Base-by-base conservation (phyloP, 2,329 filamentous ascomycete genomes). In the Thermothelomyces thermophilus region DNA sequence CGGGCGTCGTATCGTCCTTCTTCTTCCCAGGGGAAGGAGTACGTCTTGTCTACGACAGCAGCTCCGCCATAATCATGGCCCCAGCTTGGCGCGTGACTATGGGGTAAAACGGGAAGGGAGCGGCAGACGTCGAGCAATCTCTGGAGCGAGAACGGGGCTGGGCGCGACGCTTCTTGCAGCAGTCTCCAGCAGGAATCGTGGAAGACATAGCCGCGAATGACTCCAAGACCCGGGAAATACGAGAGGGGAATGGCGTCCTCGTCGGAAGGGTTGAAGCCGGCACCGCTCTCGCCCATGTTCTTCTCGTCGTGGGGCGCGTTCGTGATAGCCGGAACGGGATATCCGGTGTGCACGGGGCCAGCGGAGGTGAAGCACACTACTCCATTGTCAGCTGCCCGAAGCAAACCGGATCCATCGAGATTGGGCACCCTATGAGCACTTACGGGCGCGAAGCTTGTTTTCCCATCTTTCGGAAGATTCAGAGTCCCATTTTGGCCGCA, bases 11-110 rank as follows among this genome's bases (percentile, higher is more conserved):
- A 35, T 16, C 20, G 20, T n/a, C 42, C 39, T 40, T 36, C 40
- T n/a, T 48, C 39, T 40, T 36, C 40, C 46, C 46, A 43, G 5
- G 39, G 39, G 33, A 48, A 48, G 11, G 41, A n/a, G n/a, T 6
- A 4, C 3, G 10, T 34, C 13, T 47, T 40, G 17, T 41, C 28
- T 14, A 26, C 19, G 28, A 19, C 17, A 17, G 20, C 17, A 33
- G 8, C 26, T 11, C 44, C 44, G 13, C 20, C 36, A 41, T 33
- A 37, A 17, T 35, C 30, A 22, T 48, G 31, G 13, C 24, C 30
- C 33, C 37, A 48, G 39, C 6, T 16, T 13, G 22, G 39, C 8
- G 9, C 40, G 46, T 16, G 20, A 13, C 22, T 28, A 2, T 26
- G 14, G 7, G 3, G 22, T 10, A 37, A 14, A 9, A 41, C 17